Conservation (phyloP, 768 basidiomycete species). For the Serendipita vermifera region DNA sequence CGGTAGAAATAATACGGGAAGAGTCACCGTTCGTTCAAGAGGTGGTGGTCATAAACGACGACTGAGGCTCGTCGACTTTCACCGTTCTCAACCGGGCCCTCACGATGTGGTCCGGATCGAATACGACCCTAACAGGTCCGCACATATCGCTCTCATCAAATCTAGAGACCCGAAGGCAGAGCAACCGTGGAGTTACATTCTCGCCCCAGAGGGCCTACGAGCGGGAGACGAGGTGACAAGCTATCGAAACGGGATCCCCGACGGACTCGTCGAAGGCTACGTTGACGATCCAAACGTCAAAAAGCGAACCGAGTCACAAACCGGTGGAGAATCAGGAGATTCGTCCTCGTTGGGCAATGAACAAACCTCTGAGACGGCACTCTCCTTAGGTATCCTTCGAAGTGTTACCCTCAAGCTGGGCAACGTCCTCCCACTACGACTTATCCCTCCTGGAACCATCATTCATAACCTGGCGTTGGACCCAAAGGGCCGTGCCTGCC, state of each 20-base stretch:
- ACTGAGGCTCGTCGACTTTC: conserved; percentile 77
- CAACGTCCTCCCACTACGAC: conserved; percentile 80
- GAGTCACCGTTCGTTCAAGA: conserved; percentile 74
- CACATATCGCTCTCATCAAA: conserved; percentile 83
- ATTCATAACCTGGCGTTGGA: conserved; percentile 76
- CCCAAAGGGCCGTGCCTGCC: conserved; percentile 60
- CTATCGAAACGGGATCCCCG: conserved; percentile 70
- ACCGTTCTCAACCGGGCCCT: conserved; percentile 58
- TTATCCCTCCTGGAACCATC: conserved; percentile 80
- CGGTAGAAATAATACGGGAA: conserved; percentile 71
- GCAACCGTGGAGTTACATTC: conserved; percentile 71
- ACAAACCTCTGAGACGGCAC: conserved; percentile 19
- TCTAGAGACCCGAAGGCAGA: conserved; percentile 36
- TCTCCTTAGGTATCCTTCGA: conserved; percentile 76
- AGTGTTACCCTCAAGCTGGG: conserved; percentile 75
- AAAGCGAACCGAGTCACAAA: conserved; percentile 11
- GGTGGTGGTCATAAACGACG: conserved; percentile 88
- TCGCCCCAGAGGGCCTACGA: conserved; percentile 79
- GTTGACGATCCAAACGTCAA: conserved; percentile 17
- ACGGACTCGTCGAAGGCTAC: conserved; percentile 49
- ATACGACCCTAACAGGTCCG: conserved; percentile 88
- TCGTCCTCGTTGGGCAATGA: background rate
- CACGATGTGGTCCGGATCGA: conserved; percentile 91
- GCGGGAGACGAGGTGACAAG: conserved; percentile 82
- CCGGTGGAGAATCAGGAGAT: background rate